Percentiles rank a stretch among this genome's conserved stretches.
Conservation (phyloP, 345 rosid genomes). For the Salix dunnii region DNA sequence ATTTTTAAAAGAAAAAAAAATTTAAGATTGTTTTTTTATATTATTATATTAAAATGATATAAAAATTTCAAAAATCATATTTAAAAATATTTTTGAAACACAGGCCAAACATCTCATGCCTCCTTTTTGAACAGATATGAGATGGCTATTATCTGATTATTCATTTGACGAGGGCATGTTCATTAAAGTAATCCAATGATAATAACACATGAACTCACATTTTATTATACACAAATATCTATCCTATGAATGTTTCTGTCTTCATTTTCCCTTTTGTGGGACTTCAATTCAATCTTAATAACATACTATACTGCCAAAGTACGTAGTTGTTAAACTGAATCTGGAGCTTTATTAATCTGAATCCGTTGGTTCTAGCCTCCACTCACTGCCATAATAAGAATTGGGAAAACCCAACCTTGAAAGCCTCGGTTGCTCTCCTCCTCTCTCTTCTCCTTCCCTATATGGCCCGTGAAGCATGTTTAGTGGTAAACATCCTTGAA, state of each 20-base stretch:
- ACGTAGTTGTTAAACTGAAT: constrained; percentile 1
- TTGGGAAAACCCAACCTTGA: constrained; percentile 93
- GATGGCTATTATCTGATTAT: too few relatives aligned
- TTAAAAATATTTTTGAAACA: too few relatives aligned
- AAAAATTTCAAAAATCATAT: too few relatives aligned
- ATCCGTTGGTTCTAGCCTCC: constrained; percentile 50
- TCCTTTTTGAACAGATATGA: background rate
- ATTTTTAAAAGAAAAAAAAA: too few relatives aligned
- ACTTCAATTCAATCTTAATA: background rate
- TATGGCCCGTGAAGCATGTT: constrained; percentile 90
- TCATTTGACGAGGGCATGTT: background rate
- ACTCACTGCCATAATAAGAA: constrained; percentile 83
- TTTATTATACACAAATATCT: background rate
- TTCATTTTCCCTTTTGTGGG: background rate
- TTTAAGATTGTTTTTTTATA: too few relatives aligned
- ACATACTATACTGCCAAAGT: background rate
- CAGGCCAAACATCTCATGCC: too few relatives aligned
- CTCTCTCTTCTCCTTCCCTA: constrained; percentile 64
- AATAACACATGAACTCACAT: background rate
- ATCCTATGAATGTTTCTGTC: background rate
- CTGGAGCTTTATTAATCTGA: constrained; percentile 16
- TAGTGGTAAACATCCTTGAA: constrained; percentile 91
- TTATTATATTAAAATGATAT: too few relatives aligned
- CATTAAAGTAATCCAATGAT: background rate
- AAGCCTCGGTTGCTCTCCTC: constrained; percentile 95